phyloP scores from a whole-genome alignment of 129 eudicot genomes.

The Flaveria bidentis region DNA sequence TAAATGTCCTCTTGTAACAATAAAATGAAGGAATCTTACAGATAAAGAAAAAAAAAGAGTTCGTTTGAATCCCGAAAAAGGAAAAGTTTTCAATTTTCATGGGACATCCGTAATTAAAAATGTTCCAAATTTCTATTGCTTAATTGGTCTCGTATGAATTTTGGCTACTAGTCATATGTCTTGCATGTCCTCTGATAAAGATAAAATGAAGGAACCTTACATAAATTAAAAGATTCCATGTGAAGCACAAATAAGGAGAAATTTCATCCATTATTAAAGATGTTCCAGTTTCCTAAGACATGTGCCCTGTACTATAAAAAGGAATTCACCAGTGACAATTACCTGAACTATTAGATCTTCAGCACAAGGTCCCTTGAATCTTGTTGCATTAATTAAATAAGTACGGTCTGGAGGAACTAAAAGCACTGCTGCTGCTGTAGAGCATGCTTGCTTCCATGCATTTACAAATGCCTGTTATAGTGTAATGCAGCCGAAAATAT shows the following conservation, averaged over 20 bases:
- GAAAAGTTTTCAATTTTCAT: neutral
- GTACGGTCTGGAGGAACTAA: constrained; percentile 71
- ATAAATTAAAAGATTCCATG: neutral
- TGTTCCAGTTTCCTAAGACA: neutral
- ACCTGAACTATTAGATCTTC: constrained; percentile 73
- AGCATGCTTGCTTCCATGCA: constrained; percentile 93
- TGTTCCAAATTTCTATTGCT: neutral
- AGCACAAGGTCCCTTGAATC: constrained; percentile 84
- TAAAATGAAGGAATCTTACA: neutral
- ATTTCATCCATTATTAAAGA: neutral
- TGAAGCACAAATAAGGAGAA: neutral
- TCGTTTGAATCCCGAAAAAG: neutral
- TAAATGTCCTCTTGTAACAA: neutral
- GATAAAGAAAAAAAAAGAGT: neutral
- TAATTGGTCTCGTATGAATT: neutral
- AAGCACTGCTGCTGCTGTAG: constrained; percentile 62
- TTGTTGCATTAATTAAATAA: constrained; percentile 83
- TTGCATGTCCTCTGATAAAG: neutral
- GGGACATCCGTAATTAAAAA: neutral
- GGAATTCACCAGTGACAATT: constrained; percentile 12
- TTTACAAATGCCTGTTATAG: constrained; percentile 64
- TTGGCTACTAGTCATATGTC: constrained; percentile 3
- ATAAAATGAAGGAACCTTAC: neutral
- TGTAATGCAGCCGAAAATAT: neutral
- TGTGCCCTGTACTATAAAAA: constrained; percentile 5